These are phyloP conservation scores for Pestalotiopsis sp. DNA, from an alignment of 2,329 filamentous ascomycete genomes.

Conservation along the genomic window DNA sequence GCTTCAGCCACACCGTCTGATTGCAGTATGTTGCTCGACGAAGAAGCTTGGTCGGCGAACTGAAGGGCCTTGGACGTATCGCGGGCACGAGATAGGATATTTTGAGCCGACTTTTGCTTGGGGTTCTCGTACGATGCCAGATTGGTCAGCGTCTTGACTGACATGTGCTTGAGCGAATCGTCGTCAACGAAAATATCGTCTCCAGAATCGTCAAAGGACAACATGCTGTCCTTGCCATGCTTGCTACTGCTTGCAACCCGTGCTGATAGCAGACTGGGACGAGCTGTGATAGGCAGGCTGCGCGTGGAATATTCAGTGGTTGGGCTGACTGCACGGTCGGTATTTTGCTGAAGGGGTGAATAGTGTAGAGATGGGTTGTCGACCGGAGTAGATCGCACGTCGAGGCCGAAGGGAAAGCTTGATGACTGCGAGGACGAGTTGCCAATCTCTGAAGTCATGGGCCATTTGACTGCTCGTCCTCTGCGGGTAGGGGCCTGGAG, in stretches of 20 bases:
- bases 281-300: not conserved
- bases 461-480: slow-evolving; percentile 47
- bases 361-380: slow-evolving; percentile 42
- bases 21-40: slow-evolving; percentile 15
- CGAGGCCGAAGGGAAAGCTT: slow-evolving; percentile 34
- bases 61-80: slow-evolving; percentile 11
- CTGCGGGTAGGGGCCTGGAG: slow-evolving; percentile 54
- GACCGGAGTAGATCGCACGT: slow-evolving; percentile 18
- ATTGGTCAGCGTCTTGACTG: slow-evolving; percentile 52
- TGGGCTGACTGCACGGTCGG: slow-evolving; percentile 52
- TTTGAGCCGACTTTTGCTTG: slow-evolving; percentile 53
- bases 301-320: slow-evolving; percentile 9
- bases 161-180: slow-evolving; percentile 36
- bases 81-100: slow-evolving; percentile 38
- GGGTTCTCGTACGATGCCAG: slow-evolving; percentile 59
- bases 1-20: slow-evolving; percentile 20
- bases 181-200: slow-evolving; percentile 28
- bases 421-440: slow-evolving; percentile 39
- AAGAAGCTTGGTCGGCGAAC: slow-evolving; percentile 15
- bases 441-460: slow-evolving; percentile 27
- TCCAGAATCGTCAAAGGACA: slow-evolving; percentile 21
- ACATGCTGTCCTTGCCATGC: slow-evolving; percentile 12
- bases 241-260: slow-evolving; percentile 16
- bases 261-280: slow-evolving; percentile 25
- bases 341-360: slow-evolving; percentile 55